Conservation (phyloP, 257 asterid genomes). For the Asclepias syriaca region DNA sequence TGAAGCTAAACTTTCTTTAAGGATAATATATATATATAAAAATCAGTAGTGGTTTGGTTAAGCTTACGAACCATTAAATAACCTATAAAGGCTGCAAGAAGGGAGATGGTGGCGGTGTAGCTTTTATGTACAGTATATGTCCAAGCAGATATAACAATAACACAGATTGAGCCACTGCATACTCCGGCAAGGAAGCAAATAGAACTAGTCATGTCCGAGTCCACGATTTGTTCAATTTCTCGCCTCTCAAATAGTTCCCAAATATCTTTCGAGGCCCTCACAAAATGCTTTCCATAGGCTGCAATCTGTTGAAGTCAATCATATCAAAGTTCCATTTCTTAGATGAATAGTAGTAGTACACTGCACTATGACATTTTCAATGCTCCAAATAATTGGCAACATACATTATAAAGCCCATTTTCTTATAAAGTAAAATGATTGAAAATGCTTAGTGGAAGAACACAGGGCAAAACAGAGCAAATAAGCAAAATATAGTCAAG, state of each 20-base stretch:
- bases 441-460: background rate
- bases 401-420: background rate
- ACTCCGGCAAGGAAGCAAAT: slow-evolving; percentile 90
- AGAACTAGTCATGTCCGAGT: slow-evolving; percentile 87
- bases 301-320: slow-evolving; percentile 55
- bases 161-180: slow-evolving; percentile 87
- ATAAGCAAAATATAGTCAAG: background rate
- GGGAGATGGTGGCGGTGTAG: slow-evolving; percentile 67
- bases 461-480: background rate
- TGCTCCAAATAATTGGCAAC: background rate
- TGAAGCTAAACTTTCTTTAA: background rate
- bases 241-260: slow-evolving; percentile 83
- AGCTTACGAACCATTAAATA: slow-evolving; percentile 73
- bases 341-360: background rate
- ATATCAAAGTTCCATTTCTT: background rate
- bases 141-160: slow-evolving; percentile 81
- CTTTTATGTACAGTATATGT: slow-evolving; percentile 55
- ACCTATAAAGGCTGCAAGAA: slow-evolving; percentile 77
- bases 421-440: background rate
- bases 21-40: background rate
- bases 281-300: slow-evolving; percentile 82
- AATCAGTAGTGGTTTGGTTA: slow-evolving; percentile 7
- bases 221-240: slow-evolving; percentile 74
- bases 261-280: slow-evolving; percentile 83
- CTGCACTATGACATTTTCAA: background rate